Evolutionary conservation across 306 rosid genomes (phyloP), one percentile per base, ranked within the genome.

Genomic region (Medicago lupulina): DNA sequence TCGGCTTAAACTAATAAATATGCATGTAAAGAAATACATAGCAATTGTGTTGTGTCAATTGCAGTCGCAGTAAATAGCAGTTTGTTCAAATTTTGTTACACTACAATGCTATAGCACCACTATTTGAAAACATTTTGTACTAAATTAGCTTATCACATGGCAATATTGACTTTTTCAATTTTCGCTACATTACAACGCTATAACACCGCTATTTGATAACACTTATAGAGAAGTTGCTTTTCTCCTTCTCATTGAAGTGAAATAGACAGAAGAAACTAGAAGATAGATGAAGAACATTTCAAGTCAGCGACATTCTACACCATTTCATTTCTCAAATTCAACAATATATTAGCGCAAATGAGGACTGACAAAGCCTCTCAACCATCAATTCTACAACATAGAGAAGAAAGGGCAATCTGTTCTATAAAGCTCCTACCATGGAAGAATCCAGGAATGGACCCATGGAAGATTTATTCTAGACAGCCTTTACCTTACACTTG

Each of bases 1-100:
- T 62, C 16, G 28, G 74, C 39, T 76, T 40, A 64, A 77, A 77
- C 39, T 49, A 23, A 64, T 19, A 39, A 54, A 65, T n/a, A 70
- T 28, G 40, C 59, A 64, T 51, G 57, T 39, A 65, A 25, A 68
- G 12, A 79, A 65, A 64, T 17, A 46, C 13, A 13, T 46, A 5
- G 5, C 38, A 34, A 34, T 34, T 4, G 6, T 34, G 38, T 34
- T 4, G 1, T 34, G 38, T 34, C 38, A 34, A 34, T 34, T 34
- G 38, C 38, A 6, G 38, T 34, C 38, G 7, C 38, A 6, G 38
- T 34, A 34, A 34, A 34, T 34, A 34, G 38, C 38, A 34, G 38
- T 34, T 34, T 34, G 38, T 34, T 34, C 7, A 1, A 34, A 34
- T 34, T 34, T 34, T 7, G 38, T 34, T 34, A 34, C 38, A 34